A percentile compares a stretch with the other conserved stretches of the same genome.
phyloP scores from a whole-genome alignment of 306 rosid species.

The Sesbania bispinosa region DNA sequence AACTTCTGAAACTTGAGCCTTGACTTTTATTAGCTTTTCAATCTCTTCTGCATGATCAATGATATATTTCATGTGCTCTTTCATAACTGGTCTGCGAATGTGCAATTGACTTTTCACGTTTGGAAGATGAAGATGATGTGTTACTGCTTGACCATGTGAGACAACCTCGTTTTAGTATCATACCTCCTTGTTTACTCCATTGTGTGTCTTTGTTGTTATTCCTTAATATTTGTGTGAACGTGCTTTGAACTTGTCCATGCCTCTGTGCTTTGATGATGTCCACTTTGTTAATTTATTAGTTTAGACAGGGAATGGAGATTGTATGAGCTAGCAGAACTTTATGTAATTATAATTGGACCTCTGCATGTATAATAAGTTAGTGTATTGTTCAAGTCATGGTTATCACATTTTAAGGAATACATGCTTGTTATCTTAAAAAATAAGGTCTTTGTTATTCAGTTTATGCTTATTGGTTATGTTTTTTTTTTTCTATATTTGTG shows the following conservation, averaged over 20 bases:
- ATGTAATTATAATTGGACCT: slow-evolving; percentile 7
- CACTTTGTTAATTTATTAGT: background rate
- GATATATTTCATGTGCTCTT: too few relatives aligned
- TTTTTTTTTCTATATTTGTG: background rate
- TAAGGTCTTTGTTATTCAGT: background rate
- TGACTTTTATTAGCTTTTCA: too few relatives aligned
- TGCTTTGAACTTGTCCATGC: slow-evolving; percentile 10
- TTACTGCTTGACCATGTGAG: slow-evolving; percentile 92
- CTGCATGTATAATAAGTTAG: too few relatives aligned
- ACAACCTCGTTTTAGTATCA: background rate
- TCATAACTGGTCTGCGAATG: too few relatives aligned
- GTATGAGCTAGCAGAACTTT: background rate
- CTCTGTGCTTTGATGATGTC: background rate
- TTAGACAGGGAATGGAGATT: background rate
- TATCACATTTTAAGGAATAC: background rate
- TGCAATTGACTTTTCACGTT: slow-evolving; percentile 93
- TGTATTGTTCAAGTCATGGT: background rate
- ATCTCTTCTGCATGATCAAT: too few relatives aligned
- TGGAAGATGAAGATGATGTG: slow-evolving; percentile 89
- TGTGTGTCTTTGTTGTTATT: background rate
- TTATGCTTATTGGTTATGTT: slow-evolving; percentile 11
- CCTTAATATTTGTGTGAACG: background rate
- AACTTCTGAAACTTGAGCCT: too few relatives aligned
- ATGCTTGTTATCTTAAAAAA: slow-evolving; percentile 12
- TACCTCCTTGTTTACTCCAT: too few relatives aligned